Evolutionary conservation across 805 yeast genomes (phyloP).

Genomic region (Schizosaccharomyces lindneri): DNA sequence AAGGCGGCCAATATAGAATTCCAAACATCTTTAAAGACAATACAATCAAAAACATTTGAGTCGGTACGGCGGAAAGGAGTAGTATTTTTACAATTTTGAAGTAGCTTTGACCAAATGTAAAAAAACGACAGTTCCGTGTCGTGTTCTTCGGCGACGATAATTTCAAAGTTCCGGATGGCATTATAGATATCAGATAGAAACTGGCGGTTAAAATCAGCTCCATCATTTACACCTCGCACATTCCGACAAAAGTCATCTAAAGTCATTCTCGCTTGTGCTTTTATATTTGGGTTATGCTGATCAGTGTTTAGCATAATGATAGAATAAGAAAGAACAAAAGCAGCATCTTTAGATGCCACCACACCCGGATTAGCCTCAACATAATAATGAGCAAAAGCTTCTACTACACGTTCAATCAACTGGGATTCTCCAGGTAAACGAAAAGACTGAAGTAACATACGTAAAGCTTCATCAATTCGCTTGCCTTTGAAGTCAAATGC

Average conservation of each 20-base stretch:
- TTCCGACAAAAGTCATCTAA: constrained; percentile 59
- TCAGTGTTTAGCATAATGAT: constrained; percentile 86
- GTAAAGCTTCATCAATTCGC: constrained; percentile 80
- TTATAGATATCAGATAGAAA: constrained; percentile 57
- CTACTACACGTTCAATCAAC: constrained; percentile 80
- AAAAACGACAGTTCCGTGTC: constrained; percentile 84
- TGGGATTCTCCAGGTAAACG: constrained; percentile 94
- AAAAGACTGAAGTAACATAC: constrained; percentile 57
- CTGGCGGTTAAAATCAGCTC: constrained; percentile 61
- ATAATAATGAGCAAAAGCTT: constrained; percentile 60
- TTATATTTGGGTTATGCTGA: constrained; percentile 63
- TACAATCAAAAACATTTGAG: constrained; percentile 34
- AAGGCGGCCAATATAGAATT: constrained; percentile 45
- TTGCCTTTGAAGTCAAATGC: constrained; percentile 50
- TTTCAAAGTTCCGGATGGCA: constrained; percentile 64
- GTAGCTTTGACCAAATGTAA: constrained; percentile 25
- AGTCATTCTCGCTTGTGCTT: constrained; percentile 54
- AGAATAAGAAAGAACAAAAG: constrained; percentile 77
- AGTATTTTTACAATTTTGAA: constrained; percentile 10
- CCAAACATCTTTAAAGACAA: constrained; percentile 40
- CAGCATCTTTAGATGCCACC: constrained; percentile 75
- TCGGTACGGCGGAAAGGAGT: constrained; percentile 7
- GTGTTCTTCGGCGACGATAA: constrained; percentile 94
- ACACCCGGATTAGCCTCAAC: constrained; percentile 30
- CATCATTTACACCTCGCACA: constrained; percentile 50